These are phyloP conservation scores for Venturia nashicola DNA, from an alignment of 2,329 filamentous ascomycete species.

Conservation along the genomic window DNA sequence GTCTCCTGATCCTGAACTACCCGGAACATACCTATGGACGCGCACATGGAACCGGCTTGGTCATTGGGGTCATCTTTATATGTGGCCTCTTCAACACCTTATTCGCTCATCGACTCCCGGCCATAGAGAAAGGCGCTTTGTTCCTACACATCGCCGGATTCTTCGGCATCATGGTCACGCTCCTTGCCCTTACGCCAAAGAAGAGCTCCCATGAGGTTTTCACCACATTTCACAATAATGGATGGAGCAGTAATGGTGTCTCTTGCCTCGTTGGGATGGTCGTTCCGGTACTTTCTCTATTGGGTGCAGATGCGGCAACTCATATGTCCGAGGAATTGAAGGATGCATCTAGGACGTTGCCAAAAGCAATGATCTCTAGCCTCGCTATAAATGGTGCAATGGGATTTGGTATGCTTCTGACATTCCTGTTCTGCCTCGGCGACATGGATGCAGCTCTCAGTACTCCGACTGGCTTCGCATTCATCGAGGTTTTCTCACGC, in stretches of 20 bases:
- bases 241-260: constrained; percentile 14
- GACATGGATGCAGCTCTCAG: constrained; percentile 6
- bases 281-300: neutral
- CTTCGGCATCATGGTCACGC: constrained; percentile 20
- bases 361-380: constrained; percentile 29
- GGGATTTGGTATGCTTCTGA: constrained; percentile 8
- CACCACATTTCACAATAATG: constrained; percentile 14
- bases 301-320: constrained; percentile 8
- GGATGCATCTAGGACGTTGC: constrained; percentile 23
- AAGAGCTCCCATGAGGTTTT: constrained; percentile 15
- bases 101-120: constrained; percentile 16
- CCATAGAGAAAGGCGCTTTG: constrained; percentile 18
- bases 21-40: constrained; percentile 19
- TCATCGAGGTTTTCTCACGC: constrained; percentile 18
- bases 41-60: constrained; percentile 8
- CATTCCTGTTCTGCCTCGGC: constrained; percentile 25
- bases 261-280: constrained; percentile 10
- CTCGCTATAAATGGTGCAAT: constrained; percentile 13
- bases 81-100: constrained; percentile 15
- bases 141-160: constrained; percentile 18
- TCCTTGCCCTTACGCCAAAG: constrained; percentile 19
- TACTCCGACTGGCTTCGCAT: constrained; percentile 7
- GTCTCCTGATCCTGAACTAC: constrained; percentile 25
- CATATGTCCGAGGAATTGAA: constrained; percentile 20
- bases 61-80: constrained; percentile 13